Evolutionary conservation across 441 rosid genomes (phyloP).

Genomic region (Adansonia gregorii): DNA sequence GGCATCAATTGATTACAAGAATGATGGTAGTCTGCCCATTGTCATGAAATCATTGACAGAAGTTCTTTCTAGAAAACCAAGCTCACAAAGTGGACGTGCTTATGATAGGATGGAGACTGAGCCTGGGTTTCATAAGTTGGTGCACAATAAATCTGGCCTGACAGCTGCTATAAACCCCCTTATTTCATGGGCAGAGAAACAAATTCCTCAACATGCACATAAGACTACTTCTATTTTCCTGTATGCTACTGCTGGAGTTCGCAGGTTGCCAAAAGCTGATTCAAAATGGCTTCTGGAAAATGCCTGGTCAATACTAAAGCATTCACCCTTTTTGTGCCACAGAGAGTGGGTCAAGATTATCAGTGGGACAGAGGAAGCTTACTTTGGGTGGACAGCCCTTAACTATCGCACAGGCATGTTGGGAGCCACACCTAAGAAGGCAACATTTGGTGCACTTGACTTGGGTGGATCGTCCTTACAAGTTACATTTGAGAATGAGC

Average conservation of each 20-base stretch:
- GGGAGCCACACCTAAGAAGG: conserved; percentile 68
- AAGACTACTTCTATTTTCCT: conserved; percentile 81
- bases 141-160: conserved; percentile 73
- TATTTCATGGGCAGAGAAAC: conserved; percentile 86
- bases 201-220: conserved; percentile 80
- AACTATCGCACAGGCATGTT: conserved; percentile 72
- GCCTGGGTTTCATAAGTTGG: conserved; percentile 89
- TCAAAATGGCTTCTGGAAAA: conserved; percentile 91
- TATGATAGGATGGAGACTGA: conserved; percentile 99
- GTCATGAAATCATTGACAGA: conserved; percentile 66
- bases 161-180: conserved; percentile 87
- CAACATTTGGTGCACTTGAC: conserved; percentile 95
- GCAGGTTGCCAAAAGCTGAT: conserved; percentile 76
- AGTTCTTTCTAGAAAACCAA: conserved; percentile 67
- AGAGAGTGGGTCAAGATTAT: conserved; percentile 86
- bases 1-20: conserved; percentile 64
- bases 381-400: conserved; percentile 94
- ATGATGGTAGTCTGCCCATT: conserved; percentile 70
- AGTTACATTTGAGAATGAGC: conserved; percentile 90
- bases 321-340: conserved; percentile 70
- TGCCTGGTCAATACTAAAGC: conserved; percentile 80
- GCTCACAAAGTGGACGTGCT: conserved; percentile 67
- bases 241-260: conserved; percentile 95
- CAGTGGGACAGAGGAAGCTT: conserved; percentile 95
- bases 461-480: conserved; percentile 97